These are phyloP conservation scores for Alnus rubra DNA, from an alignment of 306 rosid species.

Conservation along the genomic window DNA sequence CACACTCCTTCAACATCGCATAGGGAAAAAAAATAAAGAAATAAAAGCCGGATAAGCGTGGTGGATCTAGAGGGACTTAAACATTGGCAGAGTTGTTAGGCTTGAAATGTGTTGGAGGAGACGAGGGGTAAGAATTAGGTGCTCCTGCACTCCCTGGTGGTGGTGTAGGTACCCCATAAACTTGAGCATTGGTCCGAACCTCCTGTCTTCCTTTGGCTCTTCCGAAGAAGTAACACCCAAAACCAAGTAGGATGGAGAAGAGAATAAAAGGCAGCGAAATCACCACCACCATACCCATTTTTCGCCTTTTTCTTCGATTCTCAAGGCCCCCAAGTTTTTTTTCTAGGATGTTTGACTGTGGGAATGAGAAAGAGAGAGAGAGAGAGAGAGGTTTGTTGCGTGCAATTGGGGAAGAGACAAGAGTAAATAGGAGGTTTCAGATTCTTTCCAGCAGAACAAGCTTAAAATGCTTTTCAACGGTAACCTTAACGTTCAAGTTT, in stretches of 20 bases:
- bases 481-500: too few relatives aligned
- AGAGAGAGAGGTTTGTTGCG: too few relatives aligned
- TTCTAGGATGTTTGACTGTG: too few relatives aligned
- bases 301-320: not conserved
- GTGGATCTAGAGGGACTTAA: slow-evolving; percentile 15
- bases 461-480: too few relatives aligned
- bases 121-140: slow-evolving; percentile 19
- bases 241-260: slow-evolving; percentile 64
- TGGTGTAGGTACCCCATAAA: slow-evolving; percentile 70
- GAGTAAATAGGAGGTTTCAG: too few relatives aligned
- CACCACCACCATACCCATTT: slow-evolving; percentile 91
- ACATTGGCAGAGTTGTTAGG: slow-evolving; percentile 48
- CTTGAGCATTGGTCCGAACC: slow-evolving; percentile 54
- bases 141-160: slow-evolving; percentile 48
- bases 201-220: slow-evolving; percentile 68
- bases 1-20: too few relatives aligned
- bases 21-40: too few relatives aligned
- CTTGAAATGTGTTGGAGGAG: slow-evolving; percentile 48
- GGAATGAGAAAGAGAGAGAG: too few relatives aligned
- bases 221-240: slow-evolving; percentile 87
- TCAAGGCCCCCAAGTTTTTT: too few relatives aligned
- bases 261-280: slow-evolving; percentile 80
- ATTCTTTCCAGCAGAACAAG: too few relatives aligned
- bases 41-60: not conserved
- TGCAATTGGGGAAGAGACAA: too few relatives aligned